Evolutionary conservation across 768 basidiomycete genomes (phyloP).

Genomic region (Tricholoma flavovirens): DNA sequence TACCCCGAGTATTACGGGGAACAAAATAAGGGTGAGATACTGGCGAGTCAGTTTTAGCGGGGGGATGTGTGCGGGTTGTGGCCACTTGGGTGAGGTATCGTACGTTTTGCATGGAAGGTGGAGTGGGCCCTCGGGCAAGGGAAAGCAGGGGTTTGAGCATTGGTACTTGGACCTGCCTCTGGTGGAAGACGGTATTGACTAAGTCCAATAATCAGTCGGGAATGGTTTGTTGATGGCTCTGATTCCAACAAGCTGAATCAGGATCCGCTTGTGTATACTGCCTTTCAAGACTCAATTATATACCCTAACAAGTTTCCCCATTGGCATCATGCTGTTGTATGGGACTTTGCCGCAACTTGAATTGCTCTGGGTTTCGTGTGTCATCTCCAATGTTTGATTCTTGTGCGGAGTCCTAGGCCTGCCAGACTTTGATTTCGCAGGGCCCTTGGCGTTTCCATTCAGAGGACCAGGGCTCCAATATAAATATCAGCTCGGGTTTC

Average conservation of each 20-base stretch:
- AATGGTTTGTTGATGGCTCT: too few relatives aligned
- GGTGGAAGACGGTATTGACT: too few relatives aligned
- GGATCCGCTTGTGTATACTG: constrained; percentile 7
- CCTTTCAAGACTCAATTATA: neutral
- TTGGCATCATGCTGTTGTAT: constrained; percentile 1
- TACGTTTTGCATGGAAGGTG: neutral
- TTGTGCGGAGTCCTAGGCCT: constrained; percentile 2
- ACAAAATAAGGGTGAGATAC: constrained; percentile 46
- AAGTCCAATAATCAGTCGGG: too few relatives aligned
- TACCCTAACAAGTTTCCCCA: neutral
- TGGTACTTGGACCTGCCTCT: neutral
- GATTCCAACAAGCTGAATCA: constrained; percentile 1
- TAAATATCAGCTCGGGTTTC: constrained; percentile 15
- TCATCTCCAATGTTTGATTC: constrained; percentile 12
- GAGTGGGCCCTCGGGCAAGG: neutral
- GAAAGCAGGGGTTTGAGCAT: neutral
- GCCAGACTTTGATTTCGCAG: constrained; percentile 3
- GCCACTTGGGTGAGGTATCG: constrained; percentile 3
- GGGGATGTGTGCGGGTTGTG: constrained; percentile 10
- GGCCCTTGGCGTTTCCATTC: constrained; percentile 16
- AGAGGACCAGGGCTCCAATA: constrained; percentile 22
- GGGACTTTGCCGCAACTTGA: neutral
- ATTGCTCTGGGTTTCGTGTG: constrained; percentile 2
- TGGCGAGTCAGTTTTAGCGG: constrained; percentile 7
- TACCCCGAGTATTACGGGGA: constrained; percentile 59